Percentiles rank a stretch among this genome's conserved stretches.
Evolutionary conservation across 2,329 filamentous ascomycete species (phyloP).

Genomic region (Botryotinia calthae): DNA sequence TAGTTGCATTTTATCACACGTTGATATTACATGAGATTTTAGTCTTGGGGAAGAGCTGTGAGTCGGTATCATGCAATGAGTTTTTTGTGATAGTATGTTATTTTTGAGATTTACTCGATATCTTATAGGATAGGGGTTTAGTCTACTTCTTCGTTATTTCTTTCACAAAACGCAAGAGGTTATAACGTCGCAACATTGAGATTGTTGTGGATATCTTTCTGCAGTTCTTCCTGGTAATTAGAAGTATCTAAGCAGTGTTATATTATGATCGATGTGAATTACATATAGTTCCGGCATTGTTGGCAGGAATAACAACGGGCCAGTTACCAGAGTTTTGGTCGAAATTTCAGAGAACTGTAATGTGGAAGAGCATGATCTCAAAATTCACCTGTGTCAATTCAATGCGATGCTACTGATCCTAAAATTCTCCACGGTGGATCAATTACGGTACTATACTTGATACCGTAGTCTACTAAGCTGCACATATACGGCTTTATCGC

Average conservation of each 20-base stretch:
- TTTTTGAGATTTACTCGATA: background rate
- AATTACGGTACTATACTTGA: background rate
- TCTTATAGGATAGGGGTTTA: rapidly evolving
- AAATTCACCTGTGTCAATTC: background rate
- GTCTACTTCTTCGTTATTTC: background rate
- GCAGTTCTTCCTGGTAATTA: no score
- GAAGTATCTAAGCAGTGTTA: no score
- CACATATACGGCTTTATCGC: no score
- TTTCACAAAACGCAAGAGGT: background rate
- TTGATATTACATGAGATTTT: background rate
- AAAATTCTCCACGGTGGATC: background rate
- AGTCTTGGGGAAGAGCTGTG: background rate
- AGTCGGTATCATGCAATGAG: background rate
- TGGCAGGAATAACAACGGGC: background rate
- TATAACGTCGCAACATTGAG: no score
- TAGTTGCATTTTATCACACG: background rate
- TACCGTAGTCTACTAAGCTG: no score
- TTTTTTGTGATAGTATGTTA: background rate
- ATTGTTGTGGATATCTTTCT: no score
- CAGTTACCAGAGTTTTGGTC: background rate
- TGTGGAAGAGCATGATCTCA: background rate
- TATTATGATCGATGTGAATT: no score
- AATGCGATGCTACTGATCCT: background rate
- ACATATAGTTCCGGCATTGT: no score
- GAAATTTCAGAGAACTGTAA: background rate